Evolutionary conservation across 164 flowering plant genomes (phyloP).

Genomic region (Stephania cephalantha): DNA sequence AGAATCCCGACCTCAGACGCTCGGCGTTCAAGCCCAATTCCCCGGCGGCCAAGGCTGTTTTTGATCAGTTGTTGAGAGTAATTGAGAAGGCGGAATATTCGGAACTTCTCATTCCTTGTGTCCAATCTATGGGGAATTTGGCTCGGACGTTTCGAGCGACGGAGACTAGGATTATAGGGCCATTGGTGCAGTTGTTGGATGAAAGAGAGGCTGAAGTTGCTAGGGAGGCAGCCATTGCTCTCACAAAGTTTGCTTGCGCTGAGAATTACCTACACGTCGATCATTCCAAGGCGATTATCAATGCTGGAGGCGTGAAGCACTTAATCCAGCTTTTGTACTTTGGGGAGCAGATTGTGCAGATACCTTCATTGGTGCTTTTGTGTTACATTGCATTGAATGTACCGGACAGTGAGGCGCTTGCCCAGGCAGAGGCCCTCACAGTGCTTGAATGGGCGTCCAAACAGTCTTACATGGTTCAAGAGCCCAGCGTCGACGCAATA

Average conservation of each 20-base stretch:
- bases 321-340: constrained; percentile 67
- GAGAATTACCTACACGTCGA: constrained; percentile 57
- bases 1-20: constrained; percentile 51
- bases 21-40: constrained; percentile 84
- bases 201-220: constrained; percentile 55
- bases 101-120: constrained; percentile 54
- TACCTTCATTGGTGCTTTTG: constrained; percentile 41
- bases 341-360: constrained; percentile 58
- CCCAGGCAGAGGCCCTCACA: constrained; percentile 58
- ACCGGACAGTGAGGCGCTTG: constrained; percentile 67
- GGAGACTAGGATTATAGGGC: constrained; percentile 62
- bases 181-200: constrained; percentile 63
- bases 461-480: constrained; percentile 38
- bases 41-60: constrained; percentile 73
- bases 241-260: constrained; percentile 59
- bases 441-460: constrained; percentile 77
- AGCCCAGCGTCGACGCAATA: constrained; percentile 28
- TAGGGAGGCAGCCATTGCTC: constrained; percentile 54
- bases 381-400: constrained; percentile 56
- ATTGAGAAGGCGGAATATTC: constrained; percentile 40
- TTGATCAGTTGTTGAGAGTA: constrained; percentile 59
- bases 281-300: constrained; percentile 66
- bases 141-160: constrained; percentile 76
- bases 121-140: constrained; percentile 53
- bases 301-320: constrained; percentile 55